Evolutionary conservation across 352 stramenopile genomes (phyloP), one percentile per base, ranked within the genome.

Genomic region (Phytopythium oedochilum): DNA sequence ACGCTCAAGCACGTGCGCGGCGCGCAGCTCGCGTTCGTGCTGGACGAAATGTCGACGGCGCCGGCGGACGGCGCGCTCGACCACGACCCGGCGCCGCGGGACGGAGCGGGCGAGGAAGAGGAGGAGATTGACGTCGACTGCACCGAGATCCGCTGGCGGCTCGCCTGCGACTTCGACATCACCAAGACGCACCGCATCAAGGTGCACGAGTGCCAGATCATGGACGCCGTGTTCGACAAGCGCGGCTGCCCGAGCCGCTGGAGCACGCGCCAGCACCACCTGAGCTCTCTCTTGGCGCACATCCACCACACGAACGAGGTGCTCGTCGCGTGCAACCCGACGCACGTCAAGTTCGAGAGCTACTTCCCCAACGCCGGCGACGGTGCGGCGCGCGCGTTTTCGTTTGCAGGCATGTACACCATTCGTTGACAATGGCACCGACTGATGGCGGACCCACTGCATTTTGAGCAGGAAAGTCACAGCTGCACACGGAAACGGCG

Each of bases 151-250:
- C 66, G 63, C 45, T 94, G 83, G 80, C 64, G 64, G 0, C 63
- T 94, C 52, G 60, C 66, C 39, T 94, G 85, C 63, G 85, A 92
- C 65, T 88, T 86, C n/a, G 78, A 88, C 54, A 86, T 94, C 65
- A 90, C 83, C 31, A 94, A 94, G 72, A 92, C 81, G 22, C 83
- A 94, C 59, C 69, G 77, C 55, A 92, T 92, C 70, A 88, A 90
- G 50, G 79, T 91, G 35, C 79, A 87, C 56, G 52, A 68, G n/a
- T 83, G 74, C 47, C 75, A 90, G 61, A 75, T 88, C 55, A 83
- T 94, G 81, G 78, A 83, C 50, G 75, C 83, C 20, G 70, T 92
- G 46, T 92, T 94, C 55, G 78, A 94, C 65, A 75, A 71, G 34
- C 57, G 63, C 31, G 34, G 54, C 22, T 85, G 78, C 45, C 66